Percentiles rank a stretch among this genome's conserved stretches.
Evolutionary conservation across 768 basidiomycete species (phyloP).

Genomic region (Leccinum disarticulatum): DNA sequence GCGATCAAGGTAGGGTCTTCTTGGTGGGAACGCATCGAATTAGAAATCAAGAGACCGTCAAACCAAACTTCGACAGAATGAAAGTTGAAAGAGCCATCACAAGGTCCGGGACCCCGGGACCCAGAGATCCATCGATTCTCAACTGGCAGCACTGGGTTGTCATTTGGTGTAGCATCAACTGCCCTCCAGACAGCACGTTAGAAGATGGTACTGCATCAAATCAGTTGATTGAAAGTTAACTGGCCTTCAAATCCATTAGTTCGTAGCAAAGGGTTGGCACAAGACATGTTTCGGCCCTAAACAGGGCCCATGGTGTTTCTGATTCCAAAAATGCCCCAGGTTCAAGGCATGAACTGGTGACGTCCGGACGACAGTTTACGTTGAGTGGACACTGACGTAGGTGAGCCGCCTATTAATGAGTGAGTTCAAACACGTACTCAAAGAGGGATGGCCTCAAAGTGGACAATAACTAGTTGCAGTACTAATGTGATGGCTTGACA

Average conservation of each 20-base stretch:
- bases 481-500: too few relatives aligned
- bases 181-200: background rate
- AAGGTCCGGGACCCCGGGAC: background rate
- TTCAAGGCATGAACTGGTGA: background rate
- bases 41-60: background rate
- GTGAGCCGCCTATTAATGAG: background rate
- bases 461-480: too few relatives aligned
- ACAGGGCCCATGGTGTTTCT: background rate
- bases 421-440: background rate
- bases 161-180: too few relatives aligned
- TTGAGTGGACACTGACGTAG: background rate
- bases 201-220: background rate
- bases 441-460: background rate
- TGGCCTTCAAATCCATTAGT: background rate
- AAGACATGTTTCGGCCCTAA: background rate
- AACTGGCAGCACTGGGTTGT: background rate
- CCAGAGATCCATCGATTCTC: background rate
- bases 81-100: background rate
- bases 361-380: background rate
- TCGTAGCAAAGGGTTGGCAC: background rate
- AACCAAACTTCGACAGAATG: background rate
- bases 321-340: background rate
- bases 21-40: background rate
- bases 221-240: background rate
- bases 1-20: background rate